Percentiles rank a stretch among this genome's conserved stretches.
Evolutionary conservation across 345 rosid species (phyloP).

Genomic region (Rhodamnia argentea): DNA sequence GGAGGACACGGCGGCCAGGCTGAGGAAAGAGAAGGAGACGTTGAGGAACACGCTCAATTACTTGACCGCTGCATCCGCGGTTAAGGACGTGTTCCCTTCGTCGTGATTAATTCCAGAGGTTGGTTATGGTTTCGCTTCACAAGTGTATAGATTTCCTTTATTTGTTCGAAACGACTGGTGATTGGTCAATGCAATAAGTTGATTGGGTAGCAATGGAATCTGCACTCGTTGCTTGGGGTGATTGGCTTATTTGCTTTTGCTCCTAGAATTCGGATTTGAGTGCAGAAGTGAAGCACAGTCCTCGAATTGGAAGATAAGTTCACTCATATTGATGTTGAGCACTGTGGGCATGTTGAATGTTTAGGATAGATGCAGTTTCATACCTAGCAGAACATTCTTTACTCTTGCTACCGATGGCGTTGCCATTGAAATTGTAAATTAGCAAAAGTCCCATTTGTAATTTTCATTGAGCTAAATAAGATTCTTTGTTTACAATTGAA

Average conservation of each 20-base stretch:
- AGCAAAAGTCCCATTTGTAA: neutral
- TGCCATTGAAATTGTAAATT: neutral
- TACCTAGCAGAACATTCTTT: neutral
- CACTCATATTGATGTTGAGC: neutral
- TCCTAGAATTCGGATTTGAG: neutral
- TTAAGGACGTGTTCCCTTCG: constrained; percentile 88
- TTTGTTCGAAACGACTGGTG: neutral
- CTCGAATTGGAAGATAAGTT: neutral
- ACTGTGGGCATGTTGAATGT: neutral
- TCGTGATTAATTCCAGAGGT: constrained; percentile 8
- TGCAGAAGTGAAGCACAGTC: neutral
- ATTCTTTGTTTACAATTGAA: neutral
- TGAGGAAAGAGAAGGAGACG: constrained; percentile 94
- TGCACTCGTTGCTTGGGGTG: neutral
- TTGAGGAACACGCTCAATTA: constrained; percentile 87
- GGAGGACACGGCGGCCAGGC: constrained; percentile 83
- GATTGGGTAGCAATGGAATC: neutral
- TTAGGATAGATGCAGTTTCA: neutral
- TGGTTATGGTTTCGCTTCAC: neutral
- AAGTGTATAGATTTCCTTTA: neutral
- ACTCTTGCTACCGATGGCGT: neutral
- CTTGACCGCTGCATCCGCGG: constrained; percentile 84
- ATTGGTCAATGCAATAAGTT: neutral
- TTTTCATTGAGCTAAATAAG: neutral
- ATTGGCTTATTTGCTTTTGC: neutral